phyloP scores from a whole-genome alignment of 2,329 filamentous ascomycete genomes.

The Aspergillus japonicus region DNA sequence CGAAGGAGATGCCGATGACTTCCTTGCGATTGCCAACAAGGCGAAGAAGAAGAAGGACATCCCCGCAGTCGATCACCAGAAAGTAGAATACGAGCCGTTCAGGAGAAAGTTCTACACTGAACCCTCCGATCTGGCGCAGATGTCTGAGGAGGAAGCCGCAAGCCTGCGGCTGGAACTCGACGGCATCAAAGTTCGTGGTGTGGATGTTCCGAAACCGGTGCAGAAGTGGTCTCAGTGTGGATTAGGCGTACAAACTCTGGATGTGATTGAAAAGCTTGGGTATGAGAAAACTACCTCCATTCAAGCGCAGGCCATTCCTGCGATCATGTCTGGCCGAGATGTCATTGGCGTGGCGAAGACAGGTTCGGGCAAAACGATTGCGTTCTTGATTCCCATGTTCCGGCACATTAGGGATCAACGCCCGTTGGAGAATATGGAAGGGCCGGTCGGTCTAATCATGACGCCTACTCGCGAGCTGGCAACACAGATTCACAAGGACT shows the following conservation, averaged over 20 bases:
- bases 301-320: constrained; percentile 89
- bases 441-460: constrained; percentile 84
- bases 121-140: constrained; percentile 74
- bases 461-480: constrained; percentile 93
- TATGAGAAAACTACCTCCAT: constrained; percentile 91
- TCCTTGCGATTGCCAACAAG: constrained; percentile 61
- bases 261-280: constrained; percentile 76
- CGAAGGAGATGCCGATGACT: constrained; percentile 63
- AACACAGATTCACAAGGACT: constrained; percentile 89
- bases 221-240: constrained; percentile 97
- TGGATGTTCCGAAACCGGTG: constrained; percentile 87
- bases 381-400: constrained; percentile 95
- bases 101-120: constrained; percentile 95
- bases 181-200: constrained; percentile 88
- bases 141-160: constrained; percentile 80
- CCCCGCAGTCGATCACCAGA: constrained; percentile 80
- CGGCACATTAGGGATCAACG: constrained; percentile 94
- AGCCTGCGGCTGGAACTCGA: constrained; percentile 84
- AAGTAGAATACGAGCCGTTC: constrained; percentile 80
- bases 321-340: constrained; percentile 93
- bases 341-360: constrained; percentile 97
- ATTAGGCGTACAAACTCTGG: constrained; percentile 78
- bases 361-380: constrained; percentile 94
- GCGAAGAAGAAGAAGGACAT: constrained; percentile 92
- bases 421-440: constrained; percentile 77